Conservation (phyloP, 495 filamentous ascomycete genomes). For the Lasiosphaeria hispida region DNA sequence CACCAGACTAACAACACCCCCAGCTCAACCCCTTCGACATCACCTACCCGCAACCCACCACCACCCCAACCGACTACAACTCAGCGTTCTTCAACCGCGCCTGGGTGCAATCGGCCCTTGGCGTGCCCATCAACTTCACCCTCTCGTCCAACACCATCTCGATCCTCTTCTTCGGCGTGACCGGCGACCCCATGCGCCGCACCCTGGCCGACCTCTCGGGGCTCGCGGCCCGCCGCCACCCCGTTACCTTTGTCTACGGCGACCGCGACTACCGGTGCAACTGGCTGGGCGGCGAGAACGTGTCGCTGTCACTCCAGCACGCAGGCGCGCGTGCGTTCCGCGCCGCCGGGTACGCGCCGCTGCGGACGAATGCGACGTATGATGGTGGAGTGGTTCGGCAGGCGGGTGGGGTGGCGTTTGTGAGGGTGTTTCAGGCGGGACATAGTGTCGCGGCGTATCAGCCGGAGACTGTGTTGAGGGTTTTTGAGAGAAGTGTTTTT, state of each 20-base stretch:
- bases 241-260: conserved; percentile 59
- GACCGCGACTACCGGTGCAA: conserved; percentile 60
- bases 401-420: conserved; percentile 61
- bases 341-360: conserved; percentile 48
- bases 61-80: too few relatives aligned
- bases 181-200: conserved; percentile 26
- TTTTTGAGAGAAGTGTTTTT: conserved; percentile 42
- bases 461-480: conserved; percentile 36
- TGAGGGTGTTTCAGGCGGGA: conserved; percentile 58
- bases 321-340: conserved; percentile 31
- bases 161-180: conserved; percentile 30
- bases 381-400: conserved; percentile 59
- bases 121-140: too few relatives aligned
- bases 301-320: conserved; percentile 52
- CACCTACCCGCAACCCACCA: too few relatives aligned
- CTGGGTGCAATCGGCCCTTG: too few relatives aligned
- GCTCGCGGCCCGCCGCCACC: conserved; percentile 53
- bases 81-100: too few relatives aligned
- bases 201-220: conserved; percentile 48
- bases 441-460: conserved; percentile 65
- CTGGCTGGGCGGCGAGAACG: conserved; percentile 58
- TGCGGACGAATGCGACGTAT: conserved; percentile 48
- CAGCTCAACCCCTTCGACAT: too few relatives aligned
- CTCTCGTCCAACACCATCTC: neutral
- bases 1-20: too few relatives aligned